Evolutionary conservation across 1,284 basidiomycete genomes (phyloP), one percentile per base, ranked within the genome.

Genomic region (Bjerkandera adusta): DNA sequence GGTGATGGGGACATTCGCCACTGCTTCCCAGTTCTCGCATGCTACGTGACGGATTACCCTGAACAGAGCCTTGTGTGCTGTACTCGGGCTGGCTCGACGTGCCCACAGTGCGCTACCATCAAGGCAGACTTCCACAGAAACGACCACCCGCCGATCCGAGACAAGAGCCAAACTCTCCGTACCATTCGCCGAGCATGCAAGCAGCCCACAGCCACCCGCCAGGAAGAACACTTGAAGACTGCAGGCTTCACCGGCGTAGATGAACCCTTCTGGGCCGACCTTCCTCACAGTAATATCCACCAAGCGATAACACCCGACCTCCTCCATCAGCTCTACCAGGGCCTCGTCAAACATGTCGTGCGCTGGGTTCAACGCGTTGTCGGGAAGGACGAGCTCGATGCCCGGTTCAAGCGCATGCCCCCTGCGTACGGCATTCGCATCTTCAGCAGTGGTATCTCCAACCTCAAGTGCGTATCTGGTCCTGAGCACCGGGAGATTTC

Each of bases 281-380:
- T 63, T 3, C 60, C 54, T 5, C 46, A 55, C 35, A 45, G 29
- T 36, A 40, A 65, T 41, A 56, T 59, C 16, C 56, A 52, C 36
- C 12, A 21, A 0, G 49, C 48, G 21, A 47, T 64, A 32, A 57
- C 60, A 3, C 62, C 60, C 2, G 58, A 65, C 38, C 39, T 61
- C 15, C 51, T 65, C 0, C 63, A 64, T 47, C 60, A 63, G 42
- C 50, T 64, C 1, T 54, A 63, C 42, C 57, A 64, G 43, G 62
- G 61, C 5, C 42, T 65, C 8, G 57, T 61, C 52, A 63, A 63
- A 32, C 63, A 67, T 44, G 48, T 65, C 1, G 45, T 65, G 0
- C 45, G 22, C 12, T 67, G 65, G 64, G 54, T 50, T 22, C 24
- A 47, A 6, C 29, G 43, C 2, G 10, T 63, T 16, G 27, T 59